Percentiles rank a stretch among this genome's conserved stretches.
Conservation (phyloP, 2,329 filamentous ascomycete species). For the Mollisiaceae sp. region DNA sequence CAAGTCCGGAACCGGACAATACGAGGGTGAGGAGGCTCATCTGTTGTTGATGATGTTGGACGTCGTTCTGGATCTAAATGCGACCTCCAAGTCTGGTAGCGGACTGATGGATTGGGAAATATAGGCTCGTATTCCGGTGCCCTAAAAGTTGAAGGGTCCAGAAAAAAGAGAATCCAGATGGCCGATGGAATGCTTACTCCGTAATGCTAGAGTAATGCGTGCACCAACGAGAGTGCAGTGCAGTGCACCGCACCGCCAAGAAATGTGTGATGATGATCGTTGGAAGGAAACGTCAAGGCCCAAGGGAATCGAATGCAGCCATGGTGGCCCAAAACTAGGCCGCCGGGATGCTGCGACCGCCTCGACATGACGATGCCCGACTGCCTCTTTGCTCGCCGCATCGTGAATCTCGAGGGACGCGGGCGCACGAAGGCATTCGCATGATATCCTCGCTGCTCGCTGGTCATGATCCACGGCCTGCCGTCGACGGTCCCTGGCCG, state of each 20-base stretch:
- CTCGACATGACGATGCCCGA: not conserved
- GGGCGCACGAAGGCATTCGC: not conserved
- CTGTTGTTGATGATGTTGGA: not conserved
- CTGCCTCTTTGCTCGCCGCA: not conserved
- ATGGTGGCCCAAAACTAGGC: not conserved
- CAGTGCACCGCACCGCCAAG: not conserved
- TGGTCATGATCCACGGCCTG: no score
- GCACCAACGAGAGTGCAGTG: no score
- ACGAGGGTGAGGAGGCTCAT: slow-evolving; percentile 1
- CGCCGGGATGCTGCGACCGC: not conserved
- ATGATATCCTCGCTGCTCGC: slow-evolving; percentile 1
- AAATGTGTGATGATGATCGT: slow-evolving; percentile 3
- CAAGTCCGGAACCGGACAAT: not conserved
- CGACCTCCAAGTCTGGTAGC: not conserved
- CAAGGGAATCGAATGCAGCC: not conserved
- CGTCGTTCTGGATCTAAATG: not conserved
- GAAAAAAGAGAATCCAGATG: not conserved
- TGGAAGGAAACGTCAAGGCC: not conserved
- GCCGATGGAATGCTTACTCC: no score
- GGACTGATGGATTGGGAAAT: not conserved
- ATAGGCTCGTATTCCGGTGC: slow-evolving; percentile 3
- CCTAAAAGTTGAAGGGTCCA: not conserved
- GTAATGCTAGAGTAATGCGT: no score
- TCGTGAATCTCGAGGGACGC: not conserved
- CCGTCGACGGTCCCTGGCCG: not conserved